These are phyloP conservation scores for Saccharum officinarum DNA, from an alignment of 176 grass and related monocot genomes.

Conservation along the genomic window DNA sequence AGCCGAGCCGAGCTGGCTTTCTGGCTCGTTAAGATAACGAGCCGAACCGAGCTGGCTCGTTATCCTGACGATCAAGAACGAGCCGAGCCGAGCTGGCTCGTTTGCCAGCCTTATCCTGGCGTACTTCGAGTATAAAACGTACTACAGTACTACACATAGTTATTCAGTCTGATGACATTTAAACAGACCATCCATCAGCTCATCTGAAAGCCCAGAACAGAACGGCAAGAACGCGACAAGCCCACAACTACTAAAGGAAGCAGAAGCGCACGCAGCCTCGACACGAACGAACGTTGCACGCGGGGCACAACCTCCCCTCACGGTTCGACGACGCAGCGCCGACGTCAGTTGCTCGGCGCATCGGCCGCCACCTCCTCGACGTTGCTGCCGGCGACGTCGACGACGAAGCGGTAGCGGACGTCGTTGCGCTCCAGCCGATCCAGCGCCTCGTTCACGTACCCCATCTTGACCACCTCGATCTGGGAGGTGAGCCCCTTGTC, in stretches of 20 bases:
- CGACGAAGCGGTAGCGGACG: slow-evolving; percentile 92
- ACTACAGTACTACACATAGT: not conserved
- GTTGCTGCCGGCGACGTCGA: slow-evolving; percentile 90
- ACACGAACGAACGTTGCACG: not conserved
- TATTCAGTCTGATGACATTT: not conserved
- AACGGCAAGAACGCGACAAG: not conserved
- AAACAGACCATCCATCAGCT: not conserved
- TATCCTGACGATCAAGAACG: too few relatives aligned
- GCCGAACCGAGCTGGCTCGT: too few relatives aligned
- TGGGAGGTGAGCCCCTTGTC: slow-evolving; percentile 76
- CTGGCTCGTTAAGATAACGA: too few relatives aligned
- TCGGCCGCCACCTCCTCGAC: slow-evolving; percentile 28
- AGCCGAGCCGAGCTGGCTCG: too few relatives aligned
- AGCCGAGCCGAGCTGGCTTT: too few relatives aligned
- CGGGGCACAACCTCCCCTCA: not conserved
- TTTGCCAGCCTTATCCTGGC: too few relatives aligned
- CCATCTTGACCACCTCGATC: slow-evolving; percentile 98
- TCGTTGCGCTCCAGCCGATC: slow-evolving; percentile 86
- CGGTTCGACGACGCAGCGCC: not conserved
- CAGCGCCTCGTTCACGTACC: slow-evolving; percentile 80
- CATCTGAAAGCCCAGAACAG: not conserved
- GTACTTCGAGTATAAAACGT: too few relatives aligned
- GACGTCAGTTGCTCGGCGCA: not conserved
- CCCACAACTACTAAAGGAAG: not conserved
- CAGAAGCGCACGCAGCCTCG: not conserved